A percentile compares a stretch with the other conserved stretches of the same genome.
Evolutionary conservation across 768 basidiomycete species (phyloP).

Genomic region (Tylopilus vinaceipallidus): DNA sequence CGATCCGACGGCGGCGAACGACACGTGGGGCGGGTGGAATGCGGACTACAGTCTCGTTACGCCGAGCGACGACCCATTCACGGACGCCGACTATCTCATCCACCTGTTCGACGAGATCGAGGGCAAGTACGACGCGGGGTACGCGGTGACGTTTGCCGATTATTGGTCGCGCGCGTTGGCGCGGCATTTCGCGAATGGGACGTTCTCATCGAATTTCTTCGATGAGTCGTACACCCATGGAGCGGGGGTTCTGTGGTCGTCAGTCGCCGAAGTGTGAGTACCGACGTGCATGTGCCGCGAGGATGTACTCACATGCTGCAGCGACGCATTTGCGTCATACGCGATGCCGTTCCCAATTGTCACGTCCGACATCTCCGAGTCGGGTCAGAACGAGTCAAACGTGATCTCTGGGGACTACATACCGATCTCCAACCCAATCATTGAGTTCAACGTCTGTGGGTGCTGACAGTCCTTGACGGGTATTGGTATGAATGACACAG

Average conservation of each 20-base stretch:
- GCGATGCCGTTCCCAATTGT: slow-evolving; percentile 42
- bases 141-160: slow-evolving; percentile 31
- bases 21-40: slow-evolving; percentile 36
- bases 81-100: slow-evolving; percentile 14
- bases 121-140: slow-evolving; percentile 33
- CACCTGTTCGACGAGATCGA: slow-evolving; percentile 25
- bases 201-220: slow-evolving; percentile 31
- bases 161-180: slow-evolving; percentile 27
- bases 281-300: not conserved
- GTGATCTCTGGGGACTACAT: slow-evolving; percentile 19
- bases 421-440: slow-evolving; percentile 33
- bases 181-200: slow-evolving; percentile 41
- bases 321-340: slow-evolving; percentile 33
- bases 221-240: slow-evolving; percentile 33
- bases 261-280: slow-evolving; percentile 33
- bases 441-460: slow-evolving; percentile 38
- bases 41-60: slow-evolving; percentile 17
- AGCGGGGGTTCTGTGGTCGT: slow-evolving; percentile 35
- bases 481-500: not conserved
- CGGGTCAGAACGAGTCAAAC: slow-evolving; percentile 25
- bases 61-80: slow-evolving; percentile 21
- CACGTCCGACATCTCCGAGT: slow-evolving; percentile 26
- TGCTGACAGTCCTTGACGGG: not conserved
- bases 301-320: slow-evolving; percentile 12
- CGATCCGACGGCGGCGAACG: slow-evolving; percentile 11